Evolutionary conservation across 2,329 filamentous ascomycete species (phyloP).

Genomic region (Coniochaeta sp.): DNA sequence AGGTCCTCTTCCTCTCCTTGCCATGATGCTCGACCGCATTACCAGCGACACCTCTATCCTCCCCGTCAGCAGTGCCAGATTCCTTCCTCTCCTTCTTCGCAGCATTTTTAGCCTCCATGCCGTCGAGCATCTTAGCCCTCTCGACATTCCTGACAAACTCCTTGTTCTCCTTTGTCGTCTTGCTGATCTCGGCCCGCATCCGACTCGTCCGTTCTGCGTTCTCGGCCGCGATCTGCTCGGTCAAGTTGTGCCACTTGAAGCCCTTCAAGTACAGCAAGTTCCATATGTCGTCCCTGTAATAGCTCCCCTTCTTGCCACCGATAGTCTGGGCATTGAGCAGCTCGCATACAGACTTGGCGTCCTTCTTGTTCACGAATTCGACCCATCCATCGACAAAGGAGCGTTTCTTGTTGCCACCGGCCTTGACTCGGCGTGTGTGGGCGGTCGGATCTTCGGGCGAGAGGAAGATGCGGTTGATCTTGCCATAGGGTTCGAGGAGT

Average conservation of each 20-base stretch:
- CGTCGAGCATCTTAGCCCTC: constrained; percentile 69
- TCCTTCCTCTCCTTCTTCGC: constrained; percentile 30
- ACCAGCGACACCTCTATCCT: constrained; percentile 15
- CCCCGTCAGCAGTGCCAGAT: constrained; percentile 26
- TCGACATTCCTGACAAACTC: constrained; percentile 74
- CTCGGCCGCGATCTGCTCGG: constrained; percentile 73
- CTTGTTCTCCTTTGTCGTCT: constrained; percentile 72
- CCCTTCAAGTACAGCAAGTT: constrained; percentile 73
- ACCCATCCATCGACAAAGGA: constrained; percentile 83
- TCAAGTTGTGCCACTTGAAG: constrained; percentile 66
- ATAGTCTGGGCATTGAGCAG: constrained; percentile 71
- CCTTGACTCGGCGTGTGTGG: constrained; percentile 58
- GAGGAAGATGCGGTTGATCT: constrained; percentile 70
- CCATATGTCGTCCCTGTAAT: constrained; percentile 84
- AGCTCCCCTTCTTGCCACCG: constrained; percentile 75
- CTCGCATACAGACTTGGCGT: constrained; percentile 70
- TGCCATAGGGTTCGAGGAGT: constrained; percentile 67
- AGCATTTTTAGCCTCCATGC: constrained; percentile 57
- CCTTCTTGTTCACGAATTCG: constrained; percentile 68
- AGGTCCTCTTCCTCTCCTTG: constrained; percentile 39
- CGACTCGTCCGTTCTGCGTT: constrained; percentile 71
- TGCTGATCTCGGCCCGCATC: constrained; percentile 70
- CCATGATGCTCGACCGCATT: constrained; percentile 10
- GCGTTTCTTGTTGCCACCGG: constrained; percentile 76
- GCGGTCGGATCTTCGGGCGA: constrained; percentile 64